These are phyloP conservation scores for Clarireedia hainanense DNA, from an alignment of 2,329 filamentous ascomycete species.

Conservation along the genomic window DNA sequence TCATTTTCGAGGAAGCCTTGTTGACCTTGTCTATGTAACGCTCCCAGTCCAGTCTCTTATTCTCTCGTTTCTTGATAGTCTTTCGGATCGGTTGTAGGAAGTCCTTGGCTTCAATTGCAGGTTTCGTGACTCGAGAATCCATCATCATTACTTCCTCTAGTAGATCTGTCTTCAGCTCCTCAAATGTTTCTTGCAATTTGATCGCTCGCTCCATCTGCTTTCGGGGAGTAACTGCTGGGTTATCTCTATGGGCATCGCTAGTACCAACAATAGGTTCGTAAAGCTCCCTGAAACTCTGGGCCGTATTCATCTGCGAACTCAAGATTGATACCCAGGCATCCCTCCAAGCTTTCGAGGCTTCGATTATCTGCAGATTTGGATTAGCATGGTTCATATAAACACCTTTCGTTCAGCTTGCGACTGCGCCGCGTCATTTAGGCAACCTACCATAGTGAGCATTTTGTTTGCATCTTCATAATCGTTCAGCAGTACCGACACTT, in stretches of 20 bases:
- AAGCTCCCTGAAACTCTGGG: conserved; percentile 61
- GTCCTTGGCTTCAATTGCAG: conserved; percentile 61
- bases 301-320: conserved; percentile 57
- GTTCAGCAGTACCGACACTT: conserved; percentile 64
- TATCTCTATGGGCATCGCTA: conserved; percentile 46
- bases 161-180: conserved; percentile 64
- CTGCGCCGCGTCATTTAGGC: not conserved
- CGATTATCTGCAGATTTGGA: conserved; percentile 52
- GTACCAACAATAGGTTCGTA: conserved; percentile 71
- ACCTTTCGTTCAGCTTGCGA: not conserved
- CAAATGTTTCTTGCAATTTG: conserved; percentile 57
- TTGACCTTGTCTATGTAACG: conserved; percentile 65
- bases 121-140: conserved; percentile 60
- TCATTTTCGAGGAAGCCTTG: conserved; percentile 61
- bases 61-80: conserved; percentile 77
- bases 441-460: conserved; percentile 60
- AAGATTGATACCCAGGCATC: conserved; percentile 71
- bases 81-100: conserved; percentile 67
- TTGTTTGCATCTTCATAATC: conserved; percentile 77
- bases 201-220: conserved; percentile 56
- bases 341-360: conserved; percentile 67
- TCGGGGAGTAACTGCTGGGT: conserved; percentile 52
- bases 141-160: conserved; percentile 63
- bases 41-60: conserved; percentile 76
- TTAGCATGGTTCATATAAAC: conserved; percentile 8